A percentile compares a stretch with the other conserved stretches of the same genome.
Evolutionary conservation across 2,329 filamentous ascomycete genomes (phyloP).

Genomic region (Alternaria arborescens): DNA sequence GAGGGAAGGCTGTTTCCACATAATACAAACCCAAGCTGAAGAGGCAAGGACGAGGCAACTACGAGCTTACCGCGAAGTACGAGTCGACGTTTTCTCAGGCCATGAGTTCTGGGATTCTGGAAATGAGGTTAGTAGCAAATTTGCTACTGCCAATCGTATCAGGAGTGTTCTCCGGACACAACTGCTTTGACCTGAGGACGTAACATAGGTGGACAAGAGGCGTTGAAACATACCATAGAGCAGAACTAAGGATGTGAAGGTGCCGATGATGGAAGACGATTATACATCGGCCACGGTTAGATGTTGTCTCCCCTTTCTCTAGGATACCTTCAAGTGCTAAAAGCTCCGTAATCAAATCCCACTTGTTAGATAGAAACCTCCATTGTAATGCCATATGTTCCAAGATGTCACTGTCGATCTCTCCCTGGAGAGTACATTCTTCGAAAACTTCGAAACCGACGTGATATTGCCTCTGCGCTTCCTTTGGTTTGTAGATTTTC

Average conservation of each 20-base stretch:
- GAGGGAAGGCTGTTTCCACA: background rate
- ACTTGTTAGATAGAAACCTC: background rate
- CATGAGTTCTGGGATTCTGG: background rate
- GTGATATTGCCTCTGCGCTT: background rate
- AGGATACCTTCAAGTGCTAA: background rate
- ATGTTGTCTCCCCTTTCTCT: background rate
- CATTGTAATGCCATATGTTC: background rate
- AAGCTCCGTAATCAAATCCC: background rate
- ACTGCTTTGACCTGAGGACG: background rate
- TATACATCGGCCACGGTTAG: background rate
- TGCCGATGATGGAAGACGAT: background rate
- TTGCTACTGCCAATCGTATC: background rate
- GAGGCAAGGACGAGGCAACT: background rate
- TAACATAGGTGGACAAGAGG: background rate
- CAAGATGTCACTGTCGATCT: background rate
- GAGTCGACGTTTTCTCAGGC: background rate
- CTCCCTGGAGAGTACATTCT: too few species aligned
- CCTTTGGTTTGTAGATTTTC: background rate
- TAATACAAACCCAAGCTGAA: background rate
- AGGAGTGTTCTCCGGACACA: constrained; percentile 1
- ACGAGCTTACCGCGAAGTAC: background rate
- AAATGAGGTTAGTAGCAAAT: background rate
- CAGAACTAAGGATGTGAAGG: background rate
- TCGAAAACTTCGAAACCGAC: background rate
- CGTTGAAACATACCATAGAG: background rate